A percentile compares a stretch with the other conserved stretches of the same genome.
phyloP scores from a whole-genome alignment of 805 yeast species.

The Scheffersomyces amazonensis region DNA sequence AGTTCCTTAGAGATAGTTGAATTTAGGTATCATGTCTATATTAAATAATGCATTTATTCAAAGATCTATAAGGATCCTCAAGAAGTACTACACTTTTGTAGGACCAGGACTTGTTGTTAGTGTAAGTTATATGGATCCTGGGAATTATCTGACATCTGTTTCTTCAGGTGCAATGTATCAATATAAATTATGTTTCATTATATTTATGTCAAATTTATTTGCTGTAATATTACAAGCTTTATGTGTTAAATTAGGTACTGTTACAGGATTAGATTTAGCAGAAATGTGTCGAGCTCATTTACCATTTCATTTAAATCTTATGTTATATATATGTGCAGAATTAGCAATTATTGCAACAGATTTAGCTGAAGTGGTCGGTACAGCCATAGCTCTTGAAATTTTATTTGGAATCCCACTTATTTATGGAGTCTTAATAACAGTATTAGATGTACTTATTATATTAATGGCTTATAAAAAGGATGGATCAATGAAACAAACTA shows the following conservation, averaged over 20 bases:
- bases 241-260: conserved; percentile 83
- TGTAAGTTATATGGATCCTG: conserved; percentile 93
- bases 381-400: conserved; percentile 82
- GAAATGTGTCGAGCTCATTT: conserved; percentile 75
- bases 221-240: conserved; percentile 82
- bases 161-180: conserved; percentile 81
- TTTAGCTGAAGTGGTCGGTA: conserved; percentile 91
- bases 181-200: conserved; percentile 68
- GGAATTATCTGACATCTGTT: conserved; percentile 87
- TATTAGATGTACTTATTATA: conserved; percentile 76
- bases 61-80: conserved; percentile 14
- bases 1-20: too few species aligned
- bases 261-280: conserved; percentile 86
- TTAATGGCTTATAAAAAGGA: conserved; percentile 73
- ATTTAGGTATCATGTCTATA: too few species aligned
- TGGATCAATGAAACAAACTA: conserved; percentile 70
- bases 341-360: conserved; percentile 90
- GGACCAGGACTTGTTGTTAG: conserved; percentile 89
- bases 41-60: background rate
- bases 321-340: conserved; percentile 72
- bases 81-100: conserved; percentile 63
- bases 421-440: conserved; percentile 74
- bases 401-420: conserved; percentile 70
- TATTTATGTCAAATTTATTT: conserved; percentile 74
- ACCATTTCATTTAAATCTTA: conserved; percentile 61